Conservation (phyloP, 306 rosid species). For the Medicago arabica region DNA sequence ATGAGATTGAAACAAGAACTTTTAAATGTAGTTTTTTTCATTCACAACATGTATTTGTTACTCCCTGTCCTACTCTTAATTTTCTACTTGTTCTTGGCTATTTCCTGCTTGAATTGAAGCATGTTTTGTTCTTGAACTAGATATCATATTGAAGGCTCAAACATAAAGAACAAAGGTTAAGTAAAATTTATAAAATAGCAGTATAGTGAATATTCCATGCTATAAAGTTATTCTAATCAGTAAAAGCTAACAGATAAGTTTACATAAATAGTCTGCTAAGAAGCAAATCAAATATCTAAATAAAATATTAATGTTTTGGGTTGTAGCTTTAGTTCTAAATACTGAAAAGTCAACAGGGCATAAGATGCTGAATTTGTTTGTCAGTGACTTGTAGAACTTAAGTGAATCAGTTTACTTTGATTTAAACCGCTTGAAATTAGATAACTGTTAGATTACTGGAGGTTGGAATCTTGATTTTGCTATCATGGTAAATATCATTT, state of each 20-base stretch:
- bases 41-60: neutral
- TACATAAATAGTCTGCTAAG: neutral
- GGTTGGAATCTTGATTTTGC: constrained; percentile 25
- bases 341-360: neutral
- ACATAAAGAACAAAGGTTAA: constrained; percentile 12
- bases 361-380: constrained; percentile 14
- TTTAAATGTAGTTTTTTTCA: neutral
- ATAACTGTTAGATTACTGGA: constrained; percentile 14
- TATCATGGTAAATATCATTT: constrained; percentile 38
- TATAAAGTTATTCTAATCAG: constrained; percentile 13
- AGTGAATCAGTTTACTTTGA: constrained; percentile 19
- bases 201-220: too few relatives aligned
- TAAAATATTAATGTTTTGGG: neutral
- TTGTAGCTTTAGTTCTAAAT: neutral
- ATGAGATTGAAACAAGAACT: constrained; percentile 2
- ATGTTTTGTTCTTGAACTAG: neutral
- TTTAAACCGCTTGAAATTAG: constrained; percentile 21
- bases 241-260: neutral
- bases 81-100: constrained; percentile 18
- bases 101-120: constrained; percentile 6
- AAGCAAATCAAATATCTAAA: neutral
- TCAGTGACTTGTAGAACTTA: constrained; percentile 23
- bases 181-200: neutral
- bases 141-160: constrained; percentile 2
- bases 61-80: constrained; percentile 8